Evolutionary conservation across 78 protist species (phyloP).

Genomic region (Goniomonas avonlea): DNA sequence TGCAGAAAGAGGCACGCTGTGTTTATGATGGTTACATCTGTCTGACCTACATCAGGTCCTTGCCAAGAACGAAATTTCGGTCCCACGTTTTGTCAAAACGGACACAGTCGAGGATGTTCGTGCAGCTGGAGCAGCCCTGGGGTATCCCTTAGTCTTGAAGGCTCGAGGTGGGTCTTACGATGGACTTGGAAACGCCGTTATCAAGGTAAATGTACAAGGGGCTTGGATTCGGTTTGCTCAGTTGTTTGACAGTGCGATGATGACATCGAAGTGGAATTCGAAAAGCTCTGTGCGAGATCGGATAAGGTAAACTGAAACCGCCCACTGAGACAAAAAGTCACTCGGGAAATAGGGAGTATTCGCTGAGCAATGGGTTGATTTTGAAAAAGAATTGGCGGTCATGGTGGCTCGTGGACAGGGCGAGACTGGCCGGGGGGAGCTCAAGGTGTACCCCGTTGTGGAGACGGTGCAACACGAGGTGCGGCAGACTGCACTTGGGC

Average conservation of each 20-base stretch:
- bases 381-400: conserved; percentile 52
- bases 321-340: too few species aligned
- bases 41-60: too few species aligned
- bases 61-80: background rate
- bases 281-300: background rate
- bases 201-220: background rate
- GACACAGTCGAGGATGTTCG: background rate
- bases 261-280: background rate
- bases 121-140: conserved; percentile 14
- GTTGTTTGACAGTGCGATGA: too few species aligned
- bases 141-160: conserved; percentile 58
- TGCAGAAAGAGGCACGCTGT: conserved; percentile 43
- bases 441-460: conserved; percentile 53
- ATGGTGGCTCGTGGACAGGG: conserved; percentile 65
- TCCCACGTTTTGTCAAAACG: background rate
- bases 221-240: too few species aligned
- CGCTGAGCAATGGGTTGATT: conserved; percentile 39
- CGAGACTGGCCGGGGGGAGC: too few species aligned
- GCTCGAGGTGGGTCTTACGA: conserved; percentile 47
- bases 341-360: background rate
- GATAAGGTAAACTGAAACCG: too few species aligned
- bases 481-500: background rate
- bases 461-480: conserved; percentile 45
- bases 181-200: conserved; percentile 46
- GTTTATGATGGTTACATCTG: too few species aligned